Evolutionary conservation across 2,329 filamentous ascomycete species (phyloP), one percentile per base, ranked within the genome.

Genomic region (Rhynchosporium secalis): DNA sequence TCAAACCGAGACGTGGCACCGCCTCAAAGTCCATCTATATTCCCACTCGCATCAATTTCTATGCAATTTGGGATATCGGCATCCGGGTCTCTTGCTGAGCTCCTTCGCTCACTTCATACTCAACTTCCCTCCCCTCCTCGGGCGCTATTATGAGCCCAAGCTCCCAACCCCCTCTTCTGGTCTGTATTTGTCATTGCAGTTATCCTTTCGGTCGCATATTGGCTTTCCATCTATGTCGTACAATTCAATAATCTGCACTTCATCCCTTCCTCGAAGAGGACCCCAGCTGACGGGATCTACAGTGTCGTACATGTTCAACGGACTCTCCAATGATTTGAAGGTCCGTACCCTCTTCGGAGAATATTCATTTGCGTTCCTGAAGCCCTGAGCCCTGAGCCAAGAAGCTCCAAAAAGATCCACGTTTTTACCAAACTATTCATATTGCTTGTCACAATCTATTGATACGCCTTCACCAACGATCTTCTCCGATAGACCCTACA

Each of bases 211-310:
- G 49, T 52, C 49, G 33, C 49, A 52, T 52, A 38, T 38, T 52
- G n/a, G 13, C 15, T 20, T 33, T 20, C n/a, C 49, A 38, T 52
- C 49, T 52, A 52, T 52, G 31, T 38, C 33, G 31, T 46, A 58
- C 56, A 58, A 49, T 33, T 58, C 45, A 41, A 58, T 46, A 62
- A 57, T 63, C 54, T 58, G 49, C 38, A 33, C 49, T 33, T 33
- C 47, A 49, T 49, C 10, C 29, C 33, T 15, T 33, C n/a, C 48
- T 38, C 49, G 38, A 52, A 52, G 49, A 7, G 38, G 49, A 33
- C 29, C 48, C 13, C 48, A 20, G n/a, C 31, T 40, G 6, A 12
- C 33, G 49, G 49, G n/a, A 40, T 38, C 36, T 52, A 52, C 9
- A 38, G 49, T 52, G 49, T 52, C 49, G 49, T 52, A 52, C 49